Evolutionary conservation across 2,329 filamentous ascomycete species (phyloP), one percentile per base, ranked within the genome.

Genomic region (Coniochaeta sp.): DNA sequence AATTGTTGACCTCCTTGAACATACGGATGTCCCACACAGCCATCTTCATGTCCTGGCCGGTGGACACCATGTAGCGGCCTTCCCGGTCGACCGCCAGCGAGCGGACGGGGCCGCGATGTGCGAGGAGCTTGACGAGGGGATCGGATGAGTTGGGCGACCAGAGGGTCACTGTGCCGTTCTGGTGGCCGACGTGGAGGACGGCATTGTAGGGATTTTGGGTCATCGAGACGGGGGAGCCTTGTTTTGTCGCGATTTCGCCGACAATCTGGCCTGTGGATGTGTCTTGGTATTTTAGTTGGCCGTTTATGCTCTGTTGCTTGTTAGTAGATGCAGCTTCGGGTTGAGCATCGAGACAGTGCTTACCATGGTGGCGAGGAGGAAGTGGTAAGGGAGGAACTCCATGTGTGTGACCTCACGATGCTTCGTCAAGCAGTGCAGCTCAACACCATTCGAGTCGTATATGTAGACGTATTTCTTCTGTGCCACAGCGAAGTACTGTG

Each of bases 391-490:
- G 13, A 97, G 74, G 65, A 96, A 99, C 69, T 97, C 90, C 79
- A 99, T 90, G 67, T 95, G 86, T 12, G 88, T 87, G 13, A 95
- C 89, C 67, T 99, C 94, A 55, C 89, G 81, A 66, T 96, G 92
- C 67, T 94, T 94, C 68, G 85, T 85, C 63, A 99, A 72, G 65
- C 89, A 91, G 67, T 99, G 94, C 51, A 99, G 73, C 71, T 99
- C 94, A 18, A 96, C 88, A 49, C 94, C 94, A 52, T 89, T 82
- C 52, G 83, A 78, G 63, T 96, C 94, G 73, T 99, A 99, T 58
- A 99, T 96, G 72, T 96, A 99, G 57, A 94, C 89, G 60, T 94
- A 87, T 71, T 92, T 94, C 76, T 96, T 96, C 71, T 99, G 92
- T 42, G 94, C 91, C 12, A 96, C 90, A 0, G 92, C 92, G 70